Base-by-base conservation (phyloP, 345 rosid genomes). In the Euphorbia lathyris region DNA sequence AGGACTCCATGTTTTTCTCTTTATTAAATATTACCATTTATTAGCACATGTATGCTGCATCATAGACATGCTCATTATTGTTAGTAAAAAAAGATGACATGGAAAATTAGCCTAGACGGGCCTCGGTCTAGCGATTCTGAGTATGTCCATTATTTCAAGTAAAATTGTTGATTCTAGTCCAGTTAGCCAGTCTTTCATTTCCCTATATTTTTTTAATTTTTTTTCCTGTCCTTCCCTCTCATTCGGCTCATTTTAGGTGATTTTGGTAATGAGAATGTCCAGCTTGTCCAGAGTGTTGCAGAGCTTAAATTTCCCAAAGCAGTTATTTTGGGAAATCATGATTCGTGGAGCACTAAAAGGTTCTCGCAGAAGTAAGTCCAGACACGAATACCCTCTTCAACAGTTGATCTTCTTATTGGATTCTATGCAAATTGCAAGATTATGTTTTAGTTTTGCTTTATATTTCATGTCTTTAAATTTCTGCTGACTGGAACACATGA, bases 281-380 rank as follows among this genome's bases (percentile, higher is more conserved):
- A 87, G 65, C 81, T 90, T 10, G 97, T 90, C 48, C 87, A 79
- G 65, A 85, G 84, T 55, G 81, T 90, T 63, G 87, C 93, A 0
- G 79, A 74, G 61, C 87, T 90, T 61, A 50, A 83, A 53, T 83
- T 89, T 77, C 82, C 90, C 29, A 90, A 90, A 83, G 94, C 91
- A 70, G 88, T 83, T 63, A 85, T 89, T 63, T 78, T 89, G 81
- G 96, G 97, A 36, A 93, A 93, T 78, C 98, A 90, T 77, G 98
- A 93, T 80, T 79, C 93, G 62, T 89, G 97, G 98, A 58, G 36
- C 74, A 89, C 97, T 16, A 85, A 76, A 17, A 56, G 84, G 57
- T 87, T 89, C n/a, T 79, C 84, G 9, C 69, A 65, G 72, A 77
- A 79, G 91, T 86, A 76, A 85, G 89, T 79, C 68, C 40, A 13